Base-by-base conservation (phyloP, 805 yeast species). In the Candida morakotiae region DNA sequence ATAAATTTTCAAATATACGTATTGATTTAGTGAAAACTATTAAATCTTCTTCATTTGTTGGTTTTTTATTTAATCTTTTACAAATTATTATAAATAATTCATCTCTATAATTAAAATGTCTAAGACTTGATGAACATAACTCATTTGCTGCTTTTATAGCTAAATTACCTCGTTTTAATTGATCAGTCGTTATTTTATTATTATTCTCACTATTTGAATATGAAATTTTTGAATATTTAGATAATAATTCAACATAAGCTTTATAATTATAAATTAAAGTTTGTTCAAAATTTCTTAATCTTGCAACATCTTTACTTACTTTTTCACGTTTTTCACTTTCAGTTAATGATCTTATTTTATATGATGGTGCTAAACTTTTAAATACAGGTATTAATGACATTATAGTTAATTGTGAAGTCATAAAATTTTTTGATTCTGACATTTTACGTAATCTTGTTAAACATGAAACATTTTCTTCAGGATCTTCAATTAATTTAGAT, bases 331-430 rank as follows among this genome's bases (percentile, higher is more conserved):
- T 79, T 58, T 91, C 98, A 0, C 76, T 60, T 13, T 87, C 97
- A 2, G 87, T 72, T 36, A 93, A 67, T 2, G 94, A 83, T 55
- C 96, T 73, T 37, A 91, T 87, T 42, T 81, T 75, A 60, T 91
- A 91, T 6, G 93, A 82, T 2, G 98, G 98, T 1, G 93, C 80
- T 32, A 93, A 75, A 39, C 83, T 75, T 49, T 86, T 87, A 70
- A 87, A 87, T 3, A 87, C 85, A 0, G 94, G 87, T 2, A 87
- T 82, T 42, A 89, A 70, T 0, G 98, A 82, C 44, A 87, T 64
- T 42, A 88, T 64, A 0, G 96, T 75, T 37, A 88, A 67, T 58
- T 84, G 83, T 25, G 79, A 65, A 2, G 85, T 79, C 51, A 73
- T 82, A 38, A 75, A 67, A 47, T 83, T 80, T 47, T 72, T 74